A percentile compares a stretch with the other conserved stretches of the same genome.
These are phyloP conservation scores for Orbilia oligospora DNA, from an alignment of 2,329 filamentous ascomycete species.

Conservation along the genomic window DNA sequence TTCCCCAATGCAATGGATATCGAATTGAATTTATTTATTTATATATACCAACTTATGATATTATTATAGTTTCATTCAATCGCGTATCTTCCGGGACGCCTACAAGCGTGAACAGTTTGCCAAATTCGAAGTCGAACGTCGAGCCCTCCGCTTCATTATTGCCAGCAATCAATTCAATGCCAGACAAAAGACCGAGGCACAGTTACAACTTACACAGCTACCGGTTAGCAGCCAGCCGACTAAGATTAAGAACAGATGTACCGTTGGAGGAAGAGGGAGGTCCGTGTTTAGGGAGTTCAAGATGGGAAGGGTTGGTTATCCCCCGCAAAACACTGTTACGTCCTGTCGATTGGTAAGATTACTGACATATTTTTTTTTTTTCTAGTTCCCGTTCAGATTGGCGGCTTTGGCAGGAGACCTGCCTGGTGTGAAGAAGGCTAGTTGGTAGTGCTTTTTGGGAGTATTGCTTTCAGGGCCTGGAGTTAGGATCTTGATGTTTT, in stretches of 20 bases:
- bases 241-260: conserved; percentile 93
- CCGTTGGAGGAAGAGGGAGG: conserved; percentile 88
- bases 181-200: conserved; percentile 87
- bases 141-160: conserved; percentile 85
- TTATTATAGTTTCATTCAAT: conserved; percentile 79
- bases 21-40: too few species aligned
- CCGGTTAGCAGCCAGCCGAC: conserved; percentile 94
- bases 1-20: not conserved
- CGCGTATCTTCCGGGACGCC: conserved; percentile 90
- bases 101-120: conserved; percentile 95
- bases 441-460: conserved; percentile 77
- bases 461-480: not conserved
- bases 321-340: too few species aligned
- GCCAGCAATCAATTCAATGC: conserved; percentile 89
- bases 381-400: conserved; percentile 90
- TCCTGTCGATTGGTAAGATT: too few species aligned
- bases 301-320: conserved; percentile 81
- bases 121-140: conserved; percentile 81
- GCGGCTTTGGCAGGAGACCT: conserved; percentile 87
- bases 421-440: conserved; percentile 94
- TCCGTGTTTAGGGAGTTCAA: conserved; percentile 95
- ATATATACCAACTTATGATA: not conserved
- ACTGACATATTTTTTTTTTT: conserved; percentile 32
- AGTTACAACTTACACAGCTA: conserved; percentile 94
- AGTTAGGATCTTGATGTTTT: conserved; percentile 3